phyloP scores from a whole-genome alignment of 2,329 filamentous ascomycete genomes.

The Neofusicoccum umdonicola region DNA sequence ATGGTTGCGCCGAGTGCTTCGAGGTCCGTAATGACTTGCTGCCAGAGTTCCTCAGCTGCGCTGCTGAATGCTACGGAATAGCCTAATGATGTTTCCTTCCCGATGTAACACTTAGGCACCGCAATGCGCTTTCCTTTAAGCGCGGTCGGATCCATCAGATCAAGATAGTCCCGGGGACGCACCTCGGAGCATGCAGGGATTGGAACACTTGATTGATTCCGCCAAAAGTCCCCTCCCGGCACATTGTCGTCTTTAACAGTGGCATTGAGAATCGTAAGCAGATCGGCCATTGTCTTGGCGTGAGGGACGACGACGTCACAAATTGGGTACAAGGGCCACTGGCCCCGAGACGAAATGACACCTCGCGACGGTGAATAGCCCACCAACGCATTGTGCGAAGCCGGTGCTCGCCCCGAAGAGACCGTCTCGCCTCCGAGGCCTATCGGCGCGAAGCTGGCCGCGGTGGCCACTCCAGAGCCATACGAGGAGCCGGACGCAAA shows the following conservation, averaged over 20 bases:
- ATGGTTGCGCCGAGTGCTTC: slow-evolving; percentile 42
- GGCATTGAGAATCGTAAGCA: slow-evolving; percentile 51
- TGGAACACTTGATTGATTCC: slow-evolving; percentile 48
- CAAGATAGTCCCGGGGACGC: slow-evolving; percentile 26
- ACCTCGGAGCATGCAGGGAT: slow-evolving; percentile 40
- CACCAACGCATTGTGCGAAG: slow-evolving; percentile 56
- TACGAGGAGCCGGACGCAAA: slow-evolving; percentile 60
- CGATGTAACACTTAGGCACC: slow-evolving; percentile 53
- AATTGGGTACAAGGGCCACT: slow-evolving; percentile 57
- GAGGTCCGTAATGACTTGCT: slow-evolving; percentile 22
- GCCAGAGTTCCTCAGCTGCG: too few relatives aligned
- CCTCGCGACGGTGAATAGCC: slow-evolving; percentile 57
- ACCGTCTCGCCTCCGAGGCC: slow-evolving; percentile 57
- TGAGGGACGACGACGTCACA: slow-evolving; percentile 57
- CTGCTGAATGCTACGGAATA: too few relatives aligned
- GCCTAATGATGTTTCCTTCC: slow-evolving; percentile 24
- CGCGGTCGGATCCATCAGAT: slow-evolving; percentile 31
- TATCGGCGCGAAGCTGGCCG: slow-evolving; percentile 53
- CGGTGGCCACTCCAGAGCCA: slow-evolving; percentile 52
- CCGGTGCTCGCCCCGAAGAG: slow-evolving; percentile 56
- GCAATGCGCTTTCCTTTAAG: slow-evolving; percentile 48
- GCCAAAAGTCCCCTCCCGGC: slow-evolving; percentile 53
- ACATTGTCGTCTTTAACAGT: slow-evolving; percentile 45
- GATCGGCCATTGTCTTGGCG: slow-evolving; percentile 50
- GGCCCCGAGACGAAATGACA: slow-evolving; percentile 51